These are phyloP conservation scores for Vachellia collinsii DNA, from an alignment of 306 rosid genomes.

Conservation along the genomic window DNA sequence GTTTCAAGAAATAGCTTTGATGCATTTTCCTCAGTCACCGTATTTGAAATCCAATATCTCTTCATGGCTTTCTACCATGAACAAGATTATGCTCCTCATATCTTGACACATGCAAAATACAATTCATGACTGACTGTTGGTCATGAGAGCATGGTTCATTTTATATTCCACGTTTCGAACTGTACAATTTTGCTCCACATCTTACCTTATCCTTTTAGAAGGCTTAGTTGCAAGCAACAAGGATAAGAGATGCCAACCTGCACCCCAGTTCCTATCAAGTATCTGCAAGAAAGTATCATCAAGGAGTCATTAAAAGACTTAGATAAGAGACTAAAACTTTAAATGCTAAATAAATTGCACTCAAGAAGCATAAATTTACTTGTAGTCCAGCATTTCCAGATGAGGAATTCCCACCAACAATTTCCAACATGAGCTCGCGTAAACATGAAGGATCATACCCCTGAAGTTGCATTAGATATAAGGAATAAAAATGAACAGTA, in stretches of 20 bases:
- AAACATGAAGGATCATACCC: conserved; percentile 95
- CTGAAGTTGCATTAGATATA: conserved; percentile 56
- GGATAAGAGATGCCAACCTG: conserved; percentile 96
- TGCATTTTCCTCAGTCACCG: background rate
- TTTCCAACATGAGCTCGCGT: conserved; percentile 77
- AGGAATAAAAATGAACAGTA: conserved; percentile 8
- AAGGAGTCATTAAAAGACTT: conserved; percentile 33
- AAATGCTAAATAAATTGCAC: conserved; percentile 23
- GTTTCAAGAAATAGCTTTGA: background rate
- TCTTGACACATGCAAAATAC: conserved; percentile 26
- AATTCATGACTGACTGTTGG: conserved; percentile 28
- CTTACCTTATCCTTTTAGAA: conserved; percentile 80
- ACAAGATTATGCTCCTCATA: conserved; percentile 13
- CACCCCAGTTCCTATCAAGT: conserved; percentile 99
- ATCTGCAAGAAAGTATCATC: conserved; percentile 58
- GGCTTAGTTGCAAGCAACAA: conserved; percentile 82
- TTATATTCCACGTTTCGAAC: conserved; percentile 36
- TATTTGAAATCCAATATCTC: conserved; percentile 23
- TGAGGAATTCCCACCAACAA: conserved; percentile 64
- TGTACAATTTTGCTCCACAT: conserved; percentile 21
- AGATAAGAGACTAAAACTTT: conserved; percentile 29
- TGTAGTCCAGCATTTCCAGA: conserved; percentile 82
- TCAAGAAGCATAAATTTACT: conserved; percentile 47
- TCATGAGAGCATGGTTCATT: conserved; percentile 26
- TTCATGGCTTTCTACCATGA: conserved; percentile 6